Evolutionary conservation across 768 basidiomycete species (phyloP).

Genomic region (Leccinellum rugosiceps): DNA sequence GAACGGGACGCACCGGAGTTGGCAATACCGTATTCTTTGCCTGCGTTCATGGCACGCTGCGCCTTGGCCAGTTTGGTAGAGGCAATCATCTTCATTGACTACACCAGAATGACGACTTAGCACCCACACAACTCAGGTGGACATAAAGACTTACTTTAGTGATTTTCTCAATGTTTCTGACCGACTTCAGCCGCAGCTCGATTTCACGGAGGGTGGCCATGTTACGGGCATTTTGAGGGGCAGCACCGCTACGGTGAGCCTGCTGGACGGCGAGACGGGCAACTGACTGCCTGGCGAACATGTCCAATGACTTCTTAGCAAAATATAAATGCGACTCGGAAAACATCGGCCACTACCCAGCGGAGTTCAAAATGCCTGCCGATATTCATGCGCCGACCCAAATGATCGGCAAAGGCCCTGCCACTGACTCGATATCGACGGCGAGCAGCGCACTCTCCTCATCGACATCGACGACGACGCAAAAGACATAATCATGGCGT

Average conservation of each 20-base stretch:
- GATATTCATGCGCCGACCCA: slow-evolving; percentile 21
- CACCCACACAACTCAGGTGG: not conserved
- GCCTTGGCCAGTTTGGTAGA: slow-evolving; percentile 96
- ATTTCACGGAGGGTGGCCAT: slow-evolving; percentile 99
- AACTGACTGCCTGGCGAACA: slow-evolving; percentile 51
- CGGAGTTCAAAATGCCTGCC: slow-evolving; percentile 23
- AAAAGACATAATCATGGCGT: slow-evolving; percentile 35
- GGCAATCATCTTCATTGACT: slow-evolving; percentile 99
- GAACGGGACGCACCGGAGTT: slow-evolving; percentile 63
- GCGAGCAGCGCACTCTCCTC: slow-evolving; percentile 7
- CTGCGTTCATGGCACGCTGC: slow-evolving; percentile 86
- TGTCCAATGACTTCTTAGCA: slow-evolving; percentile 20
- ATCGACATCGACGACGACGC: slow-evolving; percentile 14
- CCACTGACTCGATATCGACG: slow-evolving; percentile 4
- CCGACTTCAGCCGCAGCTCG: slow-evolving; percentile 93
- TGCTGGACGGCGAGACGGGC: slow-evolving; percentile 42
- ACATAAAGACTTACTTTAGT: slow-evolving; percentile 68
- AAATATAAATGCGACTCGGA: slow-evolving; percentile 16
- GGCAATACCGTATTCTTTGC: slow-evolving; percentile 90
- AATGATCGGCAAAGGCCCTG: slow-evolving; percentile 25
- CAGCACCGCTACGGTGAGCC: slow-evolving; percentile 35
- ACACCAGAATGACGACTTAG: slow-evolving; percentile 11
- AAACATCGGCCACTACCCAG: slow-evolving; percentile 39
- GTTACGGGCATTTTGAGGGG: slow-evolving; percentile 60
- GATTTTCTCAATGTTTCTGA: slow-evolving; percentile 99